Evolutionary conservation across 192 early-diverging fungal species (phyloP).

Genomic region (Phlyctochytrium arcticum): DNA sequence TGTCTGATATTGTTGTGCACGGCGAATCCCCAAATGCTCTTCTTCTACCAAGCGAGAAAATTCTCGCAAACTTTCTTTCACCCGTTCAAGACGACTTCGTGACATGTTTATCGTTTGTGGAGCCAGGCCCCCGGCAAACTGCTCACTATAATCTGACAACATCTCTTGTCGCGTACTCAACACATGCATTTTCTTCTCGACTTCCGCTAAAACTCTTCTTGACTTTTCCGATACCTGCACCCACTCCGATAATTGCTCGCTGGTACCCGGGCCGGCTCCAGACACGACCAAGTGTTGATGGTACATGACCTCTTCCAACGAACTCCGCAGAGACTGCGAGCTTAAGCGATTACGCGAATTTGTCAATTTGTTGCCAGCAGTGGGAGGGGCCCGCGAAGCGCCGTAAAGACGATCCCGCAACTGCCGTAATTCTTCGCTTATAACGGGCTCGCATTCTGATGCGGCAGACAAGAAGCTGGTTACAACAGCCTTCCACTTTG

Average conservation of each 20-base stretch:
- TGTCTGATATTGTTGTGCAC: slow-evolving; percentile 6
- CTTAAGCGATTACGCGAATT: not conserved
- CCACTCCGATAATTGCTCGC: slow-evolving; percentile 8
- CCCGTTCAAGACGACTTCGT: not conserved
- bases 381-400: not conserved
- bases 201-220: too few species aligned
- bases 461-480: not conserved
- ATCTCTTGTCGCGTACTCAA: not conserved
- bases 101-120: not conserved
- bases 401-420: slow-evolving; percentile 18
- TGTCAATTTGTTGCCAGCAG: not conserved
- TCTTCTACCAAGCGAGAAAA: slow-evolving; percentile 4
- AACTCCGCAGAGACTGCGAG: not conserved
- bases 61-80: slow-evolving; percentile 13
- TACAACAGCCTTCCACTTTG: not conserved
- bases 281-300: slow-evolving; percentile 1
- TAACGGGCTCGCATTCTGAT: not conserved
- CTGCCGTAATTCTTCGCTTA: not conserved
- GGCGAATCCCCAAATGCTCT: slow-evolving; percentile 3
- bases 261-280: not conserved
- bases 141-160: not conserved
- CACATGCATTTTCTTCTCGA: not conserved
- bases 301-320: not conserved
- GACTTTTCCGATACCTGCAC: not conserved
- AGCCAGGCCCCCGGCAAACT: not conserved